Conservation (phyloP, 139 green algal species). For the Chloropicon primus region DNA sequence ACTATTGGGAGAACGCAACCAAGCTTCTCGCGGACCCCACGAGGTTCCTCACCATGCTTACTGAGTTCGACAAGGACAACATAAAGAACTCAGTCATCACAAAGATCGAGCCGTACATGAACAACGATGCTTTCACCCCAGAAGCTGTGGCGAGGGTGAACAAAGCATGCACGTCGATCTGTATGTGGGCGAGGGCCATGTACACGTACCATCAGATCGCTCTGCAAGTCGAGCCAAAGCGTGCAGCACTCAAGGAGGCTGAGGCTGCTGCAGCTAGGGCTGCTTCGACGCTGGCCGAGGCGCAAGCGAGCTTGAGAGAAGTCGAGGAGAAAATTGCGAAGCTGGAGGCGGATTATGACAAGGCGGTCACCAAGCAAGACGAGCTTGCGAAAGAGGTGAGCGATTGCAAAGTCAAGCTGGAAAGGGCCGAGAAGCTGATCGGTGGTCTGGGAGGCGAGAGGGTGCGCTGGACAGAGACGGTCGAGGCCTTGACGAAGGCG, state of each 20-base stretch:
- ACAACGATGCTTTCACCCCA: constrained; percentile 54
- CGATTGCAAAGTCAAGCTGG: constrained; percentile 44
- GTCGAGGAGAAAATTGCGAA: constrained; percentile 57
- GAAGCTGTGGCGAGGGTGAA: constrained; percentile 56
- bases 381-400: constrained; percentile 44
- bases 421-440: constrained; percentile 66
- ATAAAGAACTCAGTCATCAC: constrained; percentile 47
- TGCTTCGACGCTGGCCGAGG: constrained; percentile 44
- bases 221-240: constrained; percentile 63
- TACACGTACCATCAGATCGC: constrained; percentile 66
- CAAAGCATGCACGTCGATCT: constrained; percentile 76
- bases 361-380: constrained; percentile 57
- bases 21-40: constrained; percentile 54
- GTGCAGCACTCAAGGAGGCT: constrained; percentile 41
- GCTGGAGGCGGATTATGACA: constrained; percentile 42
- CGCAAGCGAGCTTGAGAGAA: constrained; percentile 38
- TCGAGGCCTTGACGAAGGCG: constrained; percentile 40
- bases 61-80: constrained; percentile 72
- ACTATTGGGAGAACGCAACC: constrained; percentile 66
- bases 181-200: constrained; percentile 71
- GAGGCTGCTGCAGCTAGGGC: constrained; percentile 38
- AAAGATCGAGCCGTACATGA: constrained; percentile 45
- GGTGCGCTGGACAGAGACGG: constrained; percentile 44
- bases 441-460: constrained; percentile 60
- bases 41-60: constrained; percentile 59